Evolutionary conservation across 108 stramenopile genomes (phyloP).

Genomic region (Seminavis robusta): DNA sequence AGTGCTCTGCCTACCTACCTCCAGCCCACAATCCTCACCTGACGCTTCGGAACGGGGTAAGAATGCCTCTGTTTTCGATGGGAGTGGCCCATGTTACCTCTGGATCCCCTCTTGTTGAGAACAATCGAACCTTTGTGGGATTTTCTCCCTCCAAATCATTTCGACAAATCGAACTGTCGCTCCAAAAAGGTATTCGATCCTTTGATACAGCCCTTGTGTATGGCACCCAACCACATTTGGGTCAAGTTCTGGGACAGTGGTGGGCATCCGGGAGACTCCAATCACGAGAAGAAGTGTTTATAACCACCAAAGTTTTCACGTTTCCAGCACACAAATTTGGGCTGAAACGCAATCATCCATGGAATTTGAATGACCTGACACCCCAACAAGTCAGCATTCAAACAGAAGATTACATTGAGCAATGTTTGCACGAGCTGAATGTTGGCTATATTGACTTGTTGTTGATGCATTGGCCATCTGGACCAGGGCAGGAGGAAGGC

Average conservation of each 20-base stretch:
- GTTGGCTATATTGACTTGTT: constrained; percentile 35
- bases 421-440: constrained; percentile 17
- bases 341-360: no score
- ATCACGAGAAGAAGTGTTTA: constrained; percentile 22
- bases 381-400: constrained; percentile 9
- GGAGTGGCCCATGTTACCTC: constrained; percentile 26
- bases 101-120: no score
- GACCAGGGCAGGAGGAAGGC: no score
- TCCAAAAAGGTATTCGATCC: constrained; percentile 17
- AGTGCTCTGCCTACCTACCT: neutral
- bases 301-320: constrained; percentile 29
- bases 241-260: constrained; percentile 20
- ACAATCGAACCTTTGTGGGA: constrained; percentile 20
- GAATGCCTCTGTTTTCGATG: constrained; percentile 29
- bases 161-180: constrained; percentile 17
- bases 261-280: constrained; percentile 8
- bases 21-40: neutral
- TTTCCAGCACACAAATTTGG: no score
- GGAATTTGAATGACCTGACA: constrained; percentile 14
- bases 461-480: constrained; percentile 37
- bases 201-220: constrained; percentile 33
- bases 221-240: constrained; percentile 16
- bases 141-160: constrained; percentile 21
- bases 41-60: constrained; percentile 20
- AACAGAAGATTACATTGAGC: constrained; percentile 13